These are phyloP conservation scores for Vitis hybrid DNA, from an alignment of 177 flowering plant genomes.

Conservation along the genomic window DNA sequence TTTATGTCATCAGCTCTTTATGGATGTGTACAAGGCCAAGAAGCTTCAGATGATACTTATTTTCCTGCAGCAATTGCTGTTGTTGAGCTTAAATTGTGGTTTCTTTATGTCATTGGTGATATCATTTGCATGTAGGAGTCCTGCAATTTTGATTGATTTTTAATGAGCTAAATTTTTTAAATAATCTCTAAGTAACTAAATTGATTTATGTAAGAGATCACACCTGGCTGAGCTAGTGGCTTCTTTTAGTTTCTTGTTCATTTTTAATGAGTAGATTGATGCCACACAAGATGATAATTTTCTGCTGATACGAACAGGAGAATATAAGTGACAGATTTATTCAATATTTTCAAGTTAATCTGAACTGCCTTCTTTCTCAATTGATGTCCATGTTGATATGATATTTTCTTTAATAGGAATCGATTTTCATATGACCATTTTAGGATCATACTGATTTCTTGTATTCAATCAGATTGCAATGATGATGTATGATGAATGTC, in stretches of 20 bases:
- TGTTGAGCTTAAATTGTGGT: too few relatives aligned
- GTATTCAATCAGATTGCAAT: conserved; percentile 59
- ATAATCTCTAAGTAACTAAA: too few relatives aligned
- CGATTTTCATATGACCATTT: conserved; percentile 7
- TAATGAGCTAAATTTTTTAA: neutral
- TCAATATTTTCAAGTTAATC: neutral
- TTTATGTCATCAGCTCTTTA: too few relatives aligned
- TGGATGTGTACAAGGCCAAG: too few relatives aligned
- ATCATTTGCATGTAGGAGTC: too few relatives aligned
- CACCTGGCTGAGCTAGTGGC: too few relatives aligned
- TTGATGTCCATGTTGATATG: conserved; percentile 5
- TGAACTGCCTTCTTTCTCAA: neutral
- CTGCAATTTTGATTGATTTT: conserved; percentile 4
- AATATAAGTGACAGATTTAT: neutral
- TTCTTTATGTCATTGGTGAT: too few relatives aligned
- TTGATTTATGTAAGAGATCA: too few relatives aligned
- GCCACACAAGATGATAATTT: neutral
- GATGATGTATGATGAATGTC: conserved; percentile 63
- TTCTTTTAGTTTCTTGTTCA: neutral
- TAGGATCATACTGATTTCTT: conserved; percentile 31
- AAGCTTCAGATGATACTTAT: too few relatives aligned
- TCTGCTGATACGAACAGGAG: neutral
- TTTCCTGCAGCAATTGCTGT: too few relatives aligned
- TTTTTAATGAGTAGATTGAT: neutral
- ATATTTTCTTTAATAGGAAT: neutral